A percentile compares a stretch with the other conserved stretches of the same genome.
These are phyloP conservation scores for Rhodamnia argentea DNA, from an alignment of 345 rosid genomes.

Conservation along the genomic window DNA sequence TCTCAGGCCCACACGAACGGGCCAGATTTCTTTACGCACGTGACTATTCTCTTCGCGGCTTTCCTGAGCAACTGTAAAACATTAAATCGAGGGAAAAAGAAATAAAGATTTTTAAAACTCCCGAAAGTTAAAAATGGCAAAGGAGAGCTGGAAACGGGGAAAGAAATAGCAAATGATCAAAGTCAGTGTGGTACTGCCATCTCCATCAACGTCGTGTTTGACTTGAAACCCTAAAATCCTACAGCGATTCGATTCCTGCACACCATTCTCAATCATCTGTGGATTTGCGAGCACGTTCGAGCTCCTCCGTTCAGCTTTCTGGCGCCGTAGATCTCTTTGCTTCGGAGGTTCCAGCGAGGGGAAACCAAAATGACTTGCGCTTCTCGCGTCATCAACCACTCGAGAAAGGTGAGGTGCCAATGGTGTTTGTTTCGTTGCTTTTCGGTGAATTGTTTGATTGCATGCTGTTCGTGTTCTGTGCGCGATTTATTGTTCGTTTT, in stretches of 20 bases:
- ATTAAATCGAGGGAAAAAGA: not conserved
- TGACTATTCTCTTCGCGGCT: not conserved
- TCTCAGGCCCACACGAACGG: not conserved
- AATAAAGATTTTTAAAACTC: not conserved
- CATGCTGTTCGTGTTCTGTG: not conserved
- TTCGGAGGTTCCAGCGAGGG: not conserved
- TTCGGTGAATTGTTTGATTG: not conserved
- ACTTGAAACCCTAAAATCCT: not conserved
- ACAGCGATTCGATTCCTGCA: not conserved
- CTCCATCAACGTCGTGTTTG: not conserved
- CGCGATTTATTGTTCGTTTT: not conserved
- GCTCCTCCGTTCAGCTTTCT: not conserved
- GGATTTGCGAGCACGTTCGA: not conserved
- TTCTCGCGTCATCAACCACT: not conserved
- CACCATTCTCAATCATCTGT: not conserved
- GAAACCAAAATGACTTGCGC: slow-evolving; percentile 2
- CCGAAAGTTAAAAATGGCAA: not conserved
- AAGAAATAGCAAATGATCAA: not conserved
- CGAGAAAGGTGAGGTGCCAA: slow-evolving; percentile 2
- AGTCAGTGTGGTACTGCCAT: not conserved
- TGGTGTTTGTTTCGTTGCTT: not conserved
- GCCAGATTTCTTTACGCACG: not conserved
- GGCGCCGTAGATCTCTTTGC: not conserved
- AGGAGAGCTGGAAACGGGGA: not conserved
- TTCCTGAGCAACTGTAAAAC: not conserved